Percentiles rank a stretch among this genome's conserved stretches.
phyloP scores from a whole-genome alignment of 495 filamentous ascomycete species.

The Penicillium argentinense region DNA sequence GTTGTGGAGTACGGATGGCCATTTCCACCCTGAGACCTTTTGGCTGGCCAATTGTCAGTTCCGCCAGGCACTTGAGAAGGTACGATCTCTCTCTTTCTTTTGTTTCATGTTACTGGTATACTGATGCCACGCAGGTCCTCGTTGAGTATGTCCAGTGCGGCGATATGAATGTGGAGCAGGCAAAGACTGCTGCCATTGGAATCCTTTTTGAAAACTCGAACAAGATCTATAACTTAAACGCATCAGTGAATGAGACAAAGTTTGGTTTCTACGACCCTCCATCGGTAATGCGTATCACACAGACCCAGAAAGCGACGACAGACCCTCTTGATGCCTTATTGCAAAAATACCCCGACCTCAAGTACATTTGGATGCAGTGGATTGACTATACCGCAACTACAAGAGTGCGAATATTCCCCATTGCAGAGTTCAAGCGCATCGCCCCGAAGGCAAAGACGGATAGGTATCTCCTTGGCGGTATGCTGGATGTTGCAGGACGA shows the following conservation, averaged over 20 bases:
- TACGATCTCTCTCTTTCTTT: slow-evolving; percentile 19
- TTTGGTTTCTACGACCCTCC: background rate
- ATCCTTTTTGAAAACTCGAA: slow-evolving; percentile 74
- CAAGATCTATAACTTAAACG: slow-evolving; percentile 56
- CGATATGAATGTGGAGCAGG: slow-evolving; percentile 59
- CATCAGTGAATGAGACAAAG: background rate
- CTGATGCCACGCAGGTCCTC: no score
- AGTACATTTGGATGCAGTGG: slow-evolving; percentile 73
- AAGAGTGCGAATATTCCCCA: slow-evolving; percentile 69
- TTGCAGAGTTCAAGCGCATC: slow-evolving; percentile 61
- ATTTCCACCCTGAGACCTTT: slow-evolving; percentile 82
- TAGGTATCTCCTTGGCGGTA: slow-evolving; percentile 55
- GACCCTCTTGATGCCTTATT: slow-evolving; percentile 27
- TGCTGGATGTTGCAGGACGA: slow-evolving; percentile 57
- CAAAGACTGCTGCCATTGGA: slow-evolving; percentile 54
- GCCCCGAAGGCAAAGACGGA: slow-evolving; percentile 50
- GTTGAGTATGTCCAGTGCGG: slow-evolving; percentile 59
- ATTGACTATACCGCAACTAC: slow-evolving; percentile 72
- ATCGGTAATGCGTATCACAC: background rate
- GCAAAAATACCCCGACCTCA: slow-evolving; percentile 30
- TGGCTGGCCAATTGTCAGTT: slow-evolving; percentile 77
- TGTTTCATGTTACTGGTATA: slow-evolving; percentile 5
- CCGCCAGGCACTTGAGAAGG: slow-evolving; percentile 68
- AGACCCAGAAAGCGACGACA: background rate
- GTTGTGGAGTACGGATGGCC: slow-evolving; percentile 83